These are phyloP conservation scores for Flammula alnicola DNA, from an alignment of 1,284 basidiomycete species.

Conservation along the genomic window DNA sequence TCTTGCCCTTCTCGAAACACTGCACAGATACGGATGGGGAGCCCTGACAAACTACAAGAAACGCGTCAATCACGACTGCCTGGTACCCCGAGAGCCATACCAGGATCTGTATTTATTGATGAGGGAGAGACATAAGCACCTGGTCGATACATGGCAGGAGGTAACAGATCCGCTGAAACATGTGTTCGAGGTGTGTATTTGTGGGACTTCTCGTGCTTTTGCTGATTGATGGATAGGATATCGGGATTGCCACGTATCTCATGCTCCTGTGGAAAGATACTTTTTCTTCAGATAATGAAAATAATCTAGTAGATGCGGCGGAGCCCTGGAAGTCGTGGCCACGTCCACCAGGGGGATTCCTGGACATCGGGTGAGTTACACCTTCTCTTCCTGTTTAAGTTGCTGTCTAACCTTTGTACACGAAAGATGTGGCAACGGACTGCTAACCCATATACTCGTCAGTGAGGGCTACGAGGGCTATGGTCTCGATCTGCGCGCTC, in stretches of 20 bases:
- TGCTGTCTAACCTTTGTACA: not conserved
- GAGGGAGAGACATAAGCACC: constrained; percentile 80
- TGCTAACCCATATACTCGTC: constrained; percentile 85
- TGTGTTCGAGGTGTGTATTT: constrained; percentile 72
- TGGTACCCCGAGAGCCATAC: constrained; percentile 80
- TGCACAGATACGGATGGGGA: constrained; percentile 89
- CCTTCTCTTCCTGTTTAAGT: not conserved
- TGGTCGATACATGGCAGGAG: constrained; percentile 79
- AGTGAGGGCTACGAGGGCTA: constrained; percentile 84
- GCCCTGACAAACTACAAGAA: constrained; percentile 82
- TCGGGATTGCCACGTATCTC: constrained; percentile 91
- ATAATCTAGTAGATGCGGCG: constrained; percentile 17
- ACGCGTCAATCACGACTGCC: constrained; percentile 82
- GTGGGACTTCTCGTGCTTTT: not conserved
- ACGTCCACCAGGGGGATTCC: constrained; percentile 80
- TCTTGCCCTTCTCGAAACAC: constrained; percentile 77
- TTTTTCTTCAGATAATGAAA: constrained; percentile 37
- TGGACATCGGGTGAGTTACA: constrained; percentile 83
- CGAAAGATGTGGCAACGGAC: constrained; percentile 82
- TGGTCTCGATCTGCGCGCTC: constrained; percentile 85
- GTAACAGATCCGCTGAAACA: constrained; percentile 85
- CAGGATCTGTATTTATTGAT: constrained; percentile 91
- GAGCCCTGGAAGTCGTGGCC: constrained; percentile 74
- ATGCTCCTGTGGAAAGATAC: constrained; percentile 89
- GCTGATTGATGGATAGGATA: constrained; percentile 55